Base-by-base conservation (phyloP, 768 basidiomycete genomes). In the Suillus discolor region DNA sequence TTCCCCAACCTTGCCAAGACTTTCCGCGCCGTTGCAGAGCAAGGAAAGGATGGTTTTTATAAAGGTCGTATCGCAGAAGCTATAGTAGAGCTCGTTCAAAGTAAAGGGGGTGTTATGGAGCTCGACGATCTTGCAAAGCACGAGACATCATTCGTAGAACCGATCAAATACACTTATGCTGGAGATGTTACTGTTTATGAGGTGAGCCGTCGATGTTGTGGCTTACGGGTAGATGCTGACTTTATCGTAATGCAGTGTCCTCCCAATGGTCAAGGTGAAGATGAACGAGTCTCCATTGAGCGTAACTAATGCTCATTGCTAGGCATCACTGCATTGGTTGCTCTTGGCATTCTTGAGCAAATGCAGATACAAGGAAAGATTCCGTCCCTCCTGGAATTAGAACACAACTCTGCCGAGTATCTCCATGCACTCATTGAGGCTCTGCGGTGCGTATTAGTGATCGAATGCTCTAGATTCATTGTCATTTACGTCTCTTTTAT, bases 31-130 rank as follows among this genome's bases (percentile, higher is more conserved):
- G 81, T 98, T 11, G 93, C 88, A 0, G 84, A 86, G 67, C 79
- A 94, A 16, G 97, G 97, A 3, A 95, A 91, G 71, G 89, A 91
- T 64, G 97, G 97, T 0, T 99, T 94, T 77, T 99, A 99, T 79
- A 94, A 89, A 73, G 97, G 97, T 2, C 82, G 92, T 18, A 77
- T 99, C 18, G 97, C 97, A 0, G 82, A 96, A 74, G 93, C 92
- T 4, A 92, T 97, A 63, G 91, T 96, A 11, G 88, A 95, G 59
- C 82, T 98, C 38, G 85, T 97, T 59, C 81, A 93, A 76, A 89
- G 87, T 75, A 85, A 90, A 70, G 97, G 97, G 20, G 97, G 97
- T 23, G 85, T 96, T 9, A 96, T 99, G 96, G 91, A 90, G 60
- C 83, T 98, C 15, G 88, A 91, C n/a, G 97, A 99, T 75, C 86